A percentile compares a stretch with the other conserved stretches of the same genome.
Conservation (phyloP, 805 yeast species). For the Dipodascus geniculatus region DNA sequence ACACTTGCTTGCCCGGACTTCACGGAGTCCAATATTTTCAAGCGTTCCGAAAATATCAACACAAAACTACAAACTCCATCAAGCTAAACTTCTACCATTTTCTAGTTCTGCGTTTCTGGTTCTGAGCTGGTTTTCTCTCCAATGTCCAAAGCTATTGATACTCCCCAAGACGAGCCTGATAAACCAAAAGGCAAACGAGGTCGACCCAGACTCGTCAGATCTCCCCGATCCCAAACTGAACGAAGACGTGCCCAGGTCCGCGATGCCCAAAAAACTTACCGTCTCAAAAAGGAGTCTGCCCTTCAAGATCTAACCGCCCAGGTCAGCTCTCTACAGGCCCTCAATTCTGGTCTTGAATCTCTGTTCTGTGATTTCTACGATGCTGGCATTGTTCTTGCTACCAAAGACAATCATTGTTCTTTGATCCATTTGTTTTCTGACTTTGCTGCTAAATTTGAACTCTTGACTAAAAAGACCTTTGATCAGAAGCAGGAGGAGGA, state of each 20-base stretch:
- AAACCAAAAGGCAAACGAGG: constrained; percentile 9
- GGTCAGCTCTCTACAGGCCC: constrained; percentile 6
- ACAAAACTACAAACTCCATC: too few relatives aligned
- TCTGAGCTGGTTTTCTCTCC: not conserved
- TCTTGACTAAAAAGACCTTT: not conserved
- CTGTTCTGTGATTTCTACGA: constrained; percentile 10
- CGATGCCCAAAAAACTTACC: constrained; percentile 13
- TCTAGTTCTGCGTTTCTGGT: too few relatives aligned
- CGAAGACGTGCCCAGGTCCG: constrained; percentile 14
- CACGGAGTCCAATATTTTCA: too few relatives aligned
- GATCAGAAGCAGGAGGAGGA: not conserved
- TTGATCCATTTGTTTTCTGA: constrained; percentile 10
- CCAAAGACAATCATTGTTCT: constrained; percentile 6
- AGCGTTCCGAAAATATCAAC: too few relatives aligned
- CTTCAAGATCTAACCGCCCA: constrained; percentile 7
- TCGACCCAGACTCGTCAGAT: constrained; percentile 9
- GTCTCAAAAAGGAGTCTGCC: constrained; percentile 11
- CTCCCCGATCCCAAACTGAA: constrained; percentile 8
- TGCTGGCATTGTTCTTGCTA: constrained; percentile 9
- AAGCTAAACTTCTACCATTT: too few relatives aligned
- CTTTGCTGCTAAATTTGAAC: constrained; percentile 9
- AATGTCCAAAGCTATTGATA: not conserved
- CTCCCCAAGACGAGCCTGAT: not conserved
- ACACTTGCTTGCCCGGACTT: too few relatives aligned
- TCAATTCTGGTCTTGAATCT: constrained; percentile 7